phyloP scores from a whole-genome alignment of 1,139 yeast genomes.

The Zygotorulaspora mrakii region DNA sequence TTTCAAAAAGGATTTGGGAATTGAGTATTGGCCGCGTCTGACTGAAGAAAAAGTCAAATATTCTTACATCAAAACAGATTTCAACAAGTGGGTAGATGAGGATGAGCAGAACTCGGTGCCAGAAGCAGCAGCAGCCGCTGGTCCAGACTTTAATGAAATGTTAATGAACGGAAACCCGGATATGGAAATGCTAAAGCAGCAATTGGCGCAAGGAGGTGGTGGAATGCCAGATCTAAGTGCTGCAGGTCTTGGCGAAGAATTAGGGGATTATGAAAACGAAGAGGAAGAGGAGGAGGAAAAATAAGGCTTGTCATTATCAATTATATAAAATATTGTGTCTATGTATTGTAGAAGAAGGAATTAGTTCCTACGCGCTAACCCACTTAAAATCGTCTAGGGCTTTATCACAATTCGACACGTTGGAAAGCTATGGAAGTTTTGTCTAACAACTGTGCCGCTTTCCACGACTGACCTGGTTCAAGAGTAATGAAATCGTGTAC shows the following conservation, averaged over 20 bases:
- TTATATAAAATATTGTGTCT: background rate
- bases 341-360: constrained; percentile 2
- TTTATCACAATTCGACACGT: constrained; percentile 29
- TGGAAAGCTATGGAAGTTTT: constrained; percentile 17
- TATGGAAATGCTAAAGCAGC: constrained; percentile 17
- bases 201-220: constrained; percentile 20
- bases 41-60: constrained; percentile 69
- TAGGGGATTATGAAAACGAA: constrained; percentile 36
- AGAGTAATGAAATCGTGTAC: constrained; percentile 65
- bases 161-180: constrained; percentile 16
- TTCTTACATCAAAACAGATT: constrained; percentile 85
- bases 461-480: constrained; percentile 68
- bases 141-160: constrained; percentile 14
- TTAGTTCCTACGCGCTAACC: too few species aligned
- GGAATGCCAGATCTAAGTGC: constrained; percentile 41
- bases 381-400: background rate
- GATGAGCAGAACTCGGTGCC: constrained; percentile 66
- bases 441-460: constrained; percentile 54
- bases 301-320: background rate
- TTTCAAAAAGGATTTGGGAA: constrained; percentile 64
- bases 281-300: constrained; percentile 18
- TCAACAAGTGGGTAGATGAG: constrained; percentile 96
- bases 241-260: constrained; percentile 37
- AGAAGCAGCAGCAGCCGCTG: constrained; percentile 10
- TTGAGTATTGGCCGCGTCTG: constrained; percentile 90